A percentile compares a stretch with the other conserved stretches of the same genome.
Conservation (phyloP, 805 yeast genomes). For the Pichia eremophila region DNA sequence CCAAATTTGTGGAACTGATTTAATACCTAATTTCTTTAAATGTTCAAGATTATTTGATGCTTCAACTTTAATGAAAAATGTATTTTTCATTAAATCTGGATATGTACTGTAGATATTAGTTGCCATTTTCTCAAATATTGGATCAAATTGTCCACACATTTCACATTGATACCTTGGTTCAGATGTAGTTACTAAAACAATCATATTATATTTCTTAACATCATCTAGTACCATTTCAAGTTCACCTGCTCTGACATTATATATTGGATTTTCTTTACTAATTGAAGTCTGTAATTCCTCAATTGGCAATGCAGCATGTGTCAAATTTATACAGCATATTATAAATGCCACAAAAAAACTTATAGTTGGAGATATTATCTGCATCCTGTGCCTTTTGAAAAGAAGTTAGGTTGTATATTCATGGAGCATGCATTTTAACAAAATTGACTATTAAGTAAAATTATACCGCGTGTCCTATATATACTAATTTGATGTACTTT, state of each 20-base stretch:
- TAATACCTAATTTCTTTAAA: conserved; percentile 34
- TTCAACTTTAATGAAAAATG: conserved; percentile 42
- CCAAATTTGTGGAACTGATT: conserved; percentile 59
- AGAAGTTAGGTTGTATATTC: too few relatives aligned
- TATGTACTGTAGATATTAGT: conserved; percentile 35
- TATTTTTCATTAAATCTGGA: conserved; percentile 30
- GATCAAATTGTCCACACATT: conserved; percentile 37
- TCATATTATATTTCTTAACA: conserved; percentile 40
- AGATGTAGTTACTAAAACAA: conserved; percentile 46
- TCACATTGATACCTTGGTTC: conserved; percentile 35
- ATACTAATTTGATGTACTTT: too few relatives aligned
- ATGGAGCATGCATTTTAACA: too few relatives aligned
- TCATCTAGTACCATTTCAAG: conserved; percentile 35
- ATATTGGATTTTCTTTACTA: conserved; percentile 1
- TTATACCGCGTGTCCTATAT: too few relatives aligned
- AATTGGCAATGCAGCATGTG: conserved; percentile 2
- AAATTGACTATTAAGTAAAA: too few relatives aligned
- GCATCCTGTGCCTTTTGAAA: too few relatives aligned
- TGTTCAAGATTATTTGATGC: conserved; percentile 33
- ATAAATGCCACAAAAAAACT: not conserved
- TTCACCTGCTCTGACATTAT: conserved; percentile 30
- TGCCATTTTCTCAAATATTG: conserved; percentile 33
- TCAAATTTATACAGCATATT: not conserved
- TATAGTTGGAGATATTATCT: not conserved
- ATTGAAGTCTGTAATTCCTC: not conserved